A percentile compares a stretch with the other conserved stretches of the same genome.
These are phyloP conservation scores for Phytophthora pseudosyringae DNA, from an alignment of 352 stramenopile genomes.

Conservation along the genomic window DNA sequence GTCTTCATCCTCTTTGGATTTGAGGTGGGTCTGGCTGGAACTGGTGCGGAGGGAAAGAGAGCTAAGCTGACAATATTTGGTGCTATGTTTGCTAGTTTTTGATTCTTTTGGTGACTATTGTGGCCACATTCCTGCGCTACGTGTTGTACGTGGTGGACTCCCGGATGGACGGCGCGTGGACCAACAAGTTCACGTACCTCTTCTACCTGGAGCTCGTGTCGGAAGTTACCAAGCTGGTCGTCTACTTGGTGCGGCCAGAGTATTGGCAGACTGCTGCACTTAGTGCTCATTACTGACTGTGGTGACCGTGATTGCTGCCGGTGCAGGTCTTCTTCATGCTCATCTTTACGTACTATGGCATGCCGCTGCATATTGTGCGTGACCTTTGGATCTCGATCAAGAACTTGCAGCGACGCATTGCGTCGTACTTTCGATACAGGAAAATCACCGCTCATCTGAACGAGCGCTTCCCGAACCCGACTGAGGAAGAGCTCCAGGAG, in stretches of 20 bases:
- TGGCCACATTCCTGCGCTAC: constrained; percentile 90
- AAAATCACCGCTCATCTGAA: constrained; percentile 96
- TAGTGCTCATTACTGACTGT: background rate
- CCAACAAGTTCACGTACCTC: constrained; percentile 91
- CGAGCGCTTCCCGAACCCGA: constrained; percentile 95
- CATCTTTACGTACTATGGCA: constrained; percentile 97
- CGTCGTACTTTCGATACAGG: constrained; percentile 92
- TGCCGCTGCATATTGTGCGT: constrained; percentile 97
- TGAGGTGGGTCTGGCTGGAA: constrained; percentile 62
- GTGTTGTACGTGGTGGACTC: constrained; percentile 95
- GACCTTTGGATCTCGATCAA: constrained; percentile 96
- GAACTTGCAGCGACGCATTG: constrained; percentile 83
- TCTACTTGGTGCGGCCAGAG: constrained; percentile 88
- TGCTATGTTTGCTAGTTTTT: constrained; percentile 65
- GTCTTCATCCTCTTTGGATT: constrained; percentile 98
- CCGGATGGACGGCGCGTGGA: constrained; percentile 88
- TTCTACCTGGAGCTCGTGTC: constrained; percentile 97
- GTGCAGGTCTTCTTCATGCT: constrained; percentile 96
- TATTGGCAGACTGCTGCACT: constrained; percentile 1
- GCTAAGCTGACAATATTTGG: constrained; percentile 9
- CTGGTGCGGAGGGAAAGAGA: background rate
- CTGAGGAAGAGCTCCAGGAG: constrained; percentile 94
- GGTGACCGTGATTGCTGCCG: background rate
- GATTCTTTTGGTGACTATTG: constrained; percentile 94
- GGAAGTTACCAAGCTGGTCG: constrained; percentile 95